These are phyloP conservation scores for Lanmaoa pseudosensibilis DNA, from an alignment of 768 basidiomycete species.

Conservation along the genomic window DNA sequence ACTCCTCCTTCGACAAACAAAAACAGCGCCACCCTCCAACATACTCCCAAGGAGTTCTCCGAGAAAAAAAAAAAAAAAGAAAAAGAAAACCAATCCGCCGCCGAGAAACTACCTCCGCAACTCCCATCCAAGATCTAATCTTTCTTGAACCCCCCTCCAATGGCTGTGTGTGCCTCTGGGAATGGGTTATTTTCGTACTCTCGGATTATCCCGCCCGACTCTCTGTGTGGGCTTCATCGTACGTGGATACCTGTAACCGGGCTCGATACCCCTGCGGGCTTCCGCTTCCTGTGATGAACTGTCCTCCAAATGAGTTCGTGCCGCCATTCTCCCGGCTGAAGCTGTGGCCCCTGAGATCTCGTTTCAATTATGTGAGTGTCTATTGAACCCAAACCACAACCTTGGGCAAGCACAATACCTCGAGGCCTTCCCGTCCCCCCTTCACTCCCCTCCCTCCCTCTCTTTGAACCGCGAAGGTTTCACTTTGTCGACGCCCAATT, in stretches of 20 bases:
- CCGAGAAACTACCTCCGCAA: constrained; percentile 6
- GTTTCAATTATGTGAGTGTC: constrained; percentile 6
- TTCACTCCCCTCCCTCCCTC: too few relatives aligned
- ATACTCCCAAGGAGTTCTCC: constrained; percentile 4
- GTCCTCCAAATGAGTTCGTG: constrained; percentile 19
- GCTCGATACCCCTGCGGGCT: constrained; percentile 24
- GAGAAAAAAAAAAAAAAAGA: neutral
- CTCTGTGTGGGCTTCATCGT: neutral
- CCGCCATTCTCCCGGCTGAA: constrained; percentile 16
- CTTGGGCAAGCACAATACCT: constrained; percentile 7
- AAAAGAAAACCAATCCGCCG: neutral
- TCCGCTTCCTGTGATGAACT: constrained; percentile 26
- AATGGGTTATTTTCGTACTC: constrained; percentile 23
- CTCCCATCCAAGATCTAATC: constrained; percentile 25
- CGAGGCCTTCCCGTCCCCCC: constrained; percentile 6
- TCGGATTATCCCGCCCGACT: constrained; percentile 24
- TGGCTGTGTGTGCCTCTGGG: constrained; percentile 12
- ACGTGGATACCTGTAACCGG: constrained; percentile 13
- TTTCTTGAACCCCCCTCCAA: constrained; percentile 11
- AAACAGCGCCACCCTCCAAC: neutral
- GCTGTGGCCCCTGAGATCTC: constrained; percentile 12
- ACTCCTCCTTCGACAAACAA: constrained; percentile 6
- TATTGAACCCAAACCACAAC: constrained; percentile 5
- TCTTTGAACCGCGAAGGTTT: constrained; percentile 35
- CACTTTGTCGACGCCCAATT: constrained; percentile 9